These are phyloP conservation scores for Cercospora janseana DNA, from an alignment of 2,329 filamentous ascomycete species.

Conservation along the genomic window DNA sequence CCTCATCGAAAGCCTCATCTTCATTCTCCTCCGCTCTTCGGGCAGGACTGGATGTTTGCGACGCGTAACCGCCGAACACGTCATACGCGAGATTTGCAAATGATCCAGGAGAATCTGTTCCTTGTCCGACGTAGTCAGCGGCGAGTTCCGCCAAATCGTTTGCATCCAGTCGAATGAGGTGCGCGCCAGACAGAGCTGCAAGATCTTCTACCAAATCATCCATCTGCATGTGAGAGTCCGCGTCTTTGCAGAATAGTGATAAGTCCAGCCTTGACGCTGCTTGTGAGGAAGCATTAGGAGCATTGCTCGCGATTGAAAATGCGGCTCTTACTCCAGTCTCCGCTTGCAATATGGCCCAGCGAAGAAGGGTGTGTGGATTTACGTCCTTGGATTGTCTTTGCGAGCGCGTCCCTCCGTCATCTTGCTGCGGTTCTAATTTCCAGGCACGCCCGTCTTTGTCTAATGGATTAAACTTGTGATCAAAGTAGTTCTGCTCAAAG, in stretches of 20 bases:
- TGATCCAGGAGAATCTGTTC: conserved; percentile 49
- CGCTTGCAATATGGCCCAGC: conserved; percentile 31
- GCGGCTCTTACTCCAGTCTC: conserved; percentile 31
- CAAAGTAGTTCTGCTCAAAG: conserved; percentile 27
- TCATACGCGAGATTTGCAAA: conserved; percentile 53
- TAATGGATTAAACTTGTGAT: conserved; percentile 19
- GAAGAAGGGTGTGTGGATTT: conserved; percentile 23
- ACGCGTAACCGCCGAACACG: conserved; percentile 46
- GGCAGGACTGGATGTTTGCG: conserved; percentile 26
- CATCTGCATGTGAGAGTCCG: conserved; percentile 53
- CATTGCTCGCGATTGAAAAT: conserved; percentile 21
- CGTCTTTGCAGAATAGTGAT: conserved; percentile 53
- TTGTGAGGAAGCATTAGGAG: conserved; percentile 21
- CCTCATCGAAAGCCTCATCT: conserved; percentile 48
- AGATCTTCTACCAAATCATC: conserved; percentile 62
- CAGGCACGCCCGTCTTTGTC: not conserved
- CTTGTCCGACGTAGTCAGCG: conserved; percentile 65
- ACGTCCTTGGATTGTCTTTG: conserved; percentile 17
- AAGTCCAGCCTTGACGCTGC: conserved; percentile 34
- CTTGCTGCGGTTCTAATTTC: not conserved
- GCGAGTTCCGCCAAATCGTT: conserved; percentile 68
- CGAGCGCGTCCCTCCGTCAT: conserved; percentile 9
- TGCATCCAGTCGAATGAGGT: conserved; percentile 67
- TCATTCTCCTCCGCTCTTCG: conserved; percentile 26
- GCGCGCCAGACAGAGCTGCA: conserved; percentile 60